phyloP scores from a whole-genome alignment of 2,329 filamentous ascomycete genomes.

The Scedosporium boydii region DNA sequence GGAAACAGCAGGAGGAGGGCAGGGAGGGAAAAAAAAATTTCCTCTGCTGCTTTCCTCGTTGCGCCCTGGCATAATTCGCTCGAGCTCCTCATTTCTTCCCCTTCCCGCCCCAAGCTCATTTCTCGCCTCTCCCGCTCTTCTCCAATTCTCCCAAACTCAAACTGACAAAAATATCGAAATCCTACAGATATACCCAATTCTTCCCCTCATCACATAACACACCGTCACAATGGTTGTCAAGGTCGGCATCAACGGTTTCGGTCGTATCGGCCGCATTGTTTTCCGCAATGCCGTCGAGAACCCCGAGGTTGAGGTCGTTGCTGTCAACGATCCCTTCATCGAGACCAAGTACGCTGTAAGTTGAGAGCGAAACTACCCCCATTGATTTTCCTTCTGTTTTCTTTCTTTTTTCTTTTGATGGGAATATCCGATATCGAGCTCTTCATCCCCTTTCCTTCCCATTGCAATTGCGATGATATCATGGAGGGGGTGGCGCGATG shows the following conservation, averaged over 20 bases:
- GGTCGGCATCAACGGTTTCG: slow-evolving; percentile 99
- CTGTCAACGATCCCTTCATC: slow-evolving; percentile 99
- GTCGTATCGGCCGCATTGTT: slow-evolving; percentile 97
- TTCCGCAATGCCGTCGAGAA: slow-evolving; percentile 96
- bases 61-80: not conserved
- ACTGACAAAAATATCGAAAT: not conserved
- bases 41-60: not conserved
- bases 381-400: not conserved
- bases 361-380: slow-evolving; percentile 18
- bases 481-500: slow-evolving; percentile 1
- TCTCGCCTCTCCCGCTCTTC: not conserved
- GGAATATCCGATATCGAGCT: not conserved
- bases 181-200: not conserved
- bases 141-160: not conserved
- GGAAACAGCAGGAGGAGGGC: not conserved
- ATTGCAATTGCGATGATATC: slow-evolving; percentile 1
- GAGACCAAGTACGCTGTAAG: slow-evolving; percentile 94
- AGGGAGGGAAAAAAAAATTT: not conserved
- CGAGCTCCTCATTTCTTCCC: not conserved
- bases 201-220: slow-evolving; percentile 5
- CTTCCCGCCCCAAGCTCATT: not conserved
- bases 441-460: not conserved
- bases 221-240: slow-evolving; percentile 42
- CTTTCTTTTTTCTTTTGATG: not conserved
- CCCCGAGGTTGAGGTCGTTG: slow-evolving; percentile 81